Conservation (phyloP, 768 basidiomycete genomes). For the Terana coerulea region DNA sequence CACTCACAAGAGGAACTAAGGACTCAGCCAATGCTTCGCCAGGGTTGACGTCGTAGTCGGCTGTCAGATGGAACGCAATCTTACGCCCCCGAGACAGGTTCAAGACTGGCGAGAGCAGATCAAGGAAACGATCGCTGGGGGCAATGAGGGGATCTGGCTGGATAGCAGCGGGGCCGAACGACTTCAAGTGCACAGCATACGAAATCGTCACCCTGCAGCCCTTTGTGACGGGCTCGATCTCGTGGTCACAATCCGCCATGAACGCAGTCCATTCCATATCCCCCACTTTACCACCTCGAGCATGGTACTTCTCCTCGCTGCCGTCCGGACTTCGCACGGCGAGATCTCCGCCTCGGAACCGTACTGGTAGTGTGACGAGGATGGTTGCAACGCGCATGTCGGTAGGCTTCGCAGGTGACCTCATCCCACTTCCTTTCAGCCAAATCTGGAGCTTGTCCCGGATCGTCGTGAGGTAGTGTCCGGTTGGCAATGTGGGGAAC, state of each 20-base stretch:
- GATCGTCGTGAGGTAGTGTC: constrained; percentile 65
- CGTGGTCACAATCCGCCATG: constrained; percentile 69
- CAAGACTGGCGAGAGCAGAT: constrained; percentile 65
- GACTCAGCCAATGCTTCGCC: constrained; percentile 66
- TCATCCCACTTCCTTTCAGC: constrained; percentile 54
- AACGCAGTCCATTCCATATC: constrained; percentile 80
- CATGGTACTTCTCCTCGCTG: constrained; percentile 57
- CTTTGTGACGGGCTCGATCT: constrained; percentile 65
- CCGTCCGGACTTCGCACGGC: constrained; percentile 54
- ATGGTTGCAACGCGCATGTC: constrained; percentile 75
- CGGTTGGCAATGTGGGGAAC: constrained; percentile 66
- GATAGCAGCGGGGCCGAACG: constrained; percentile 51
- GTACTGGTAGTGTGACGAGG: constrained; percentile 68
- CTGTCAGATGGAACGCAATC: constrained; percentile 67
- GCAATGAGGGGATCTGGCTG: constrained; percentile 61
- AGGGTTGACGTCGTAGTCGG: constrained; percentile 69
- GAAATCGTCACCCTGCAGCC: constrained; percentile 69
- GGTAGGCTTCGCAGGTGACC: constrained; percentile 49
- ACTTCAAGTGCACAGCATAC: constrained; percentile 67
- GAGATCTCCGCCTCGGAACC: constrained; percentile 66
- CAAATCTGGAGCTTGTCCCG: constrained; percentile 72
- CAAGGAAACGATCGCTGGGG: constrained; percentile 73
- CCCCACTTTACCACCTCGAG: constrained; percentile 55
- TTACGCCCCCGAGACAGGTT: constrained; percentile 68
- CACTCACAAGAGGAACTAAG: constrained; percentile 64